Conservation (phyloP, 2,329 filamentous ascomycete genomes). For the Chaetomiaceae sp. region DNA sequence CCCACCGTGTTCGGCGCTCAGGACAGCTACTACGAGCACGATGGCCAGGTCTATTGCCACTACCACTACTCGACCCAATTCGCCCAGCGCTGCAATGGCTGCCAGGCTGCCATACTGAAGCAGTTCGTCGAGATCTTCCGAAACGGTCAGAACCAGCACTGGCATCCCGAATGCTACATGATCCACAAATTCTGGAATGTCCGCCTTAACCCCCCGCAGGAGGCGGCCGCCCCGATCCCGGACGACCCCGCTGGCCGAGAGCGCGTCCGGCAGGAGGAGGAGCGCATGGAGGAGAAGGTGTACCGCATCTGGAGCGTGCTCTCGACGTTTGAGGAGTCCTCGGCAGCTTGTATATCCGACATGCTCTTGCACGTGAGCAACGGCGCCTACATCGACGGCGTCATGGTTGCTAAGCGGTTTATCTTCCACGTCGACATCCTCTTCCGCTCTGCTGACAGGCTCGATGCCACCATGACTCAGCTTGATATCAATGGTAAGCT, state of each 20-base stretch:
- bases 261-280: constrained; percentile 75
- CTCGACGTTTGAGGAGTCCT: constrained; percentile 95
- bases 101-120: constrained; percentile 93
- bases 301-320: constrained; percentile 97
- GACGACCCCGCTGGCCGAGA: constrained; percentile 60
- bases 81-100: constrained; percentile 92
- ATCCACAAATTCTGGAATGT: constrained; percentile 99
- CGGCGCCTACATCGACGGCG: constrained; percentile 89
- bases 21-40: constrained; percentile 98
- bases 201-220: constrained; percentile 61
- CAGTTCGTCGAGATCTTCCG: constrained; percentile 99
- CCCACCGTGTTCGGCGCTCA: constrained; percentile 96
- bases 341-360: constrained; percentile 95
- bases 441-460: constrained; percentile 78
- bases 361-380: constrained; percentile 99
- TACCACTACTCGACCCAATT: constrained; percentile 98
- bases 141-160: constrained; percentile 96
- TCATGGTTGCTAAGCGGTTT: constrained; percentile 90
- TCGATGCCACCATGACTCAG: constrained; percentile 66
- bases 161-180: constrained; percentile 99
- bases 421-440: constrained; percentile 93
- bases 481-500: constrained; percentile 68
- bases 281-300: constrained; percentile 95
- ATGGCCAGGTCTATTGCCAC: constrained; percentile 93
- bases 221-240: constrained; percentile 41